Evolutionary conservation across 345 rosid genomes (phyloP).

Genomic region (Ailanthus altissimus): DNA sequence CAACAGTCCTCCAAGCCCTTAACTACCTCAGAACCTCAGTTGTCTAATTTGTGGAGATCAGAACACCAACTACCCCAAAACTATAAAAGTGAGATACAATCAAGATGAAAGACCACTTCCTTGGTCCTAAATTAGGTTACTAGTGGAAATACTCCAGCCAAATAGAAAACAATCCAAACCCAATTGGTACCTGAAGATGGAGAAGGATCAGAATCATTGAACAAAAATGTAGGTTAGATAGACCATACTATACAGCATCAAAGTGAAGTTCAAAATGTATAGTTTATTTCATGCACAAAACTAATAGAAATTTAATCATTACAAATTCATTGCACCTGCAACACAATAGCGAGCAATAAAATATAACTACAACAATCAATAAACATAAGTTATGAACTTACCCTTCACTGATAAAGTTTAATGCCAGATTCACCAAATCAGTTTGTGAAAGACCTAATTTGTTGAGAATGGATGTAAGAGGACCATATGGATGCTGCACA

Average conservation of each 20-base stretch:
- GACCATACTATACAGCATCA: constrained; percentile 17
- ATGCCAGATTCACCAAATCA: constrained; percentile 66
- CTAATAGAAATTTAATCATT: constrained; percentile 16
- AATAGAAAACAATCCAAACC: constrained; percentile 25
- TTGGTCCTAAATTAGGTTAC: constrained; percentile 21
- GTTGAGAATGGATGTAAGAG: constrained; percentile 61
- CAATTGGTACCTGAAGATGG: constrained; percentile 34
- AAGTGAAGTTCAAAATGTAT: constrained; percentile 16
- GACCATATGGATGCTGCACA: constrained; percentile 73
- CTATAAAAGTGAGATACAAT: constrained; percentile 23
- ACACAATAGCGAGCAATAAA: constrained; percentile 24
- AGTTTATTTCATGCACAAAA: constrained; percentile 14
- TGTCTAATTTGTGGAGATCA: constrained; percentile 21
- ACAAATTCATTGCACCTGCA: constrained; percentile 25
- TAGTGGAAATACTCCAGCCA: constrained; percentile 22
- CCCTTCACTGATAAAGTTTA: constrained; percentile 82
- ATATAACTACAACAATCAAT: constrained; percentile 4
- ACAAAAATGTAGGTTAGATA: constrained; percentile 8
- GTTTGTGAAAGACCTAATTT: constrained; percentile 73
- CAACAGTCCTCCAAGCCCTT: constrained; percentile 27
- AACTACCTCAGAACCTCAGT: constrained; percentile 29
- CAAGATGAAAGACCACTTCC: constrained; percentile 29
- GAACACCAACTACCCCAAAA: constrained; percentile 26
- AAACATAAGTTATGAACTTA: constrained; percentile 36
- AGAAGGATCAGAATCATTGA: constrained; percentile 26